Evolutionary conservation across 2,329 filamentous ascomycete genomes (phyloP).

Genomic region (Fusarium coffeatum): DNA sequence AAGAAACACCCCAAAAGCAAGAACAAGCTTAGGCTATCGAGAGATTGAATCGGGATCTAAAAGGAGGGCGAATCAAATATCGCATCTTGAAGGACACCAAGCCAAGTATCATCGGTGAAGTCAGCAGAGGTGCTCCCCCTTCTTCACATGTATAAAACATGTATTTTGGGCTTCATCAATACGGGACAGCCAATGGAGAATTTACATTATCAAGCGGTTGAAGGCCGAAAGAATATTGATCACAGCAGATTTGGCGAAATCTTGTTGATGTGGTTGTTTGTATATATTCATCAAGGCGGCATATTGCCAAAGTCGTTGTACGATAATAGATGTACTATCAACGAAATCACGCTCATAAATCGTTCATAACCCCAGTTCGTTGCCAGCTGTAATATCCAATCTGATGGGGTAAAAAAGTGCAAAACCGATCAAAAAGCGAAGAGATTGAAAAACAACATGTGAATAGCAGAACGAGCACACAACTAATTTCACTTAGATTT

Average conservation of each 20-base stretch:
- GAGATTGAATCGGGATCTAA: neutral
- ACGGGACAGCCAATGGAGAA: neutral
- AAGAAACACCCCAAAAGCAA: slow-evolving; percentile 4
- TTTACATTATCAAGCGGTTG: neutral
- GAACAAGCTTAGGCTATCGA: neutral
- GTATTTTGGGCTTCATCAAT: slow-evolving; percentile 10
- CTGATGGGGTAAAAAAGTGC: slow-evolving; percentile 10
- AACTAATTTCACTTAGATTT: slow-evolving; percentile 23
- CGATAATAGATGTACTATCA: slow-evolving; percentile 47
- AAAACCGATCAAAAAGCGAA: slow-evolving; percentile 13
- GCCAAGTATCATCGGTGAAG: neutral
- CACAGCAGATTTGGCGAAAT: slow-evolving; percentile 14
- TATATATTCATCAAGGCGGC: slow-evolving; percentile 38
- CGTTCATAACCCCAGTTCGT: slow-evolving; percentile 20
- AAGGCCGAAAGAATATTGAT: slow-evolving; percentile 4
- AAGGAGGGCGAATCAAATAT: neutral
- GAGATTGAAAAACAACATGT: slow-evolving; percentile 12
- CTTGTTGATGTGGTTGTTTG: slow-evolving; percentile 34
- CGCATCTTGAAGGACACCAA: neutral
- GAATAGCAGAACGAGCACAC: slow-evolving; percentile 10
- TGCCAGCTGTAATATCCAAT: slow-evolving; percentile 26
- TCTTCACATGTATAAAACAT: slow-evolving; percentile 15
- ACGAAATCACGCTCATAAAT: slow-evolving; percentile 40
- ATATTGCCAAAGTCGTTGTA: slow-evolving; percentile 46
- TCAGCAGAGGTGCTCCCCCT: neutral